phyloP scores from a whole-genome alignment of 176 grass and related monocot species.

The Canna indica region DNA sequence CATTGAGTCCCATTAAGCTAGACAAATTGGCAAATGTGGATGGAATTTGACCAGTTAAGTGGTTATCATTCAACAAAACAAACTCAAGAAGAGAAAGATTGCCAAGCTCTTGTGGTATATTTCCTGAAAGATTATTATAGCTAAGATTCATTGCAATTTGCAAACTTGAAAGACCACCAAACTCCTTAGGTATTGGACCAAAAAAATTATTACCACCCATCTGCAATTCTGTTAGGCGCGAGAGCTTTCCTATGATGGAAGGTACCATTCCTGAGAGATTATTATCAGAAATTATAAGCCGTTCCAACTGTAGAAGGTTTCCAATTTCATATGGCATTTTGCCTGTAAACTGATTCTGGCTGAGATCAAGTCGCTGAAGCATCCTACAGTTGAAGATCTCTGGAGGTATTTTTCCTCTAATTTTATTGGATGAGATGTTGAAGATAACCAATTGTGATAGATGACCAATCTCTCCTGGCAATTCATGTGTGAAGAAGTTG shows the following conservation, averaged over 20 bases:
- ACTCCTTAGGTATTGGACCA: slow-evolving; percentile 74
- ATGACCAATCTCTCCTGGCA: slow-evolving; percentile 73
- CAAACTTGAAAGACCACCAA: slow-evolving; percentile 72
- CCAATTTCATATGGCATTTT: slow-evolving; percentile 72
- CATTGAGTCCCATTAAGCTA: slow-evolving; percentile 79
- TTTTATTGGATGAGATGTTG: slow-evolving; percentile 87
- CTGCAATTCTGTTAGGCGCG: slow-evolving; percentile 83
- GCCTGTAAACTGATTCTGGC: slow-evolving; percentile 76
- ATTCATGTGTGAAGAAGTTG: slow-evolving; percentile 78
- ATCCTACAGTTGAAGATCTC: slow-evolving; percentile 81
- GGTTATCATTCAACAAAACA: slow-evolving; percentile 79
- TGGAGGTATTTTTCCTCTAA: slow-evolving; percentile 63
- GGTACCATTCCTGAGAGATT: slow-evolving; percentile 58
- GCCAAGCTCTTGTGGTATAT: slow-evolving; percentile 85
- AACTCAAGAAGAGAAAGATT: slow-evolving; percentile 77
- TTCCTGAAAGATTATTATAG: slow-evolving; percentile 63
- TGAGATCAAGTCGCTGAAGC: slow-evolving; percentile 89
- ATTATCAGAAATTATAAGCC: slow-evolving; percentile 79
- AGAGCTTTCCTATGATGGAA: slow-evolving; percentile 68
- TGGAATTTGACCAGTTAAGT: slow-evolving; percentile 80
- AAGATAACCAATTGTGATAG: slow-evolving; percentile 80
- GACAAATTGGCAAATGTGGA: slow-evolving; percentile 82
- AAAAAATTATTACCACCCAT: slow-evolving; percentile 82
- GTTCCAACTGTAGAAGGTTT: slow-evolving; percentile 65
- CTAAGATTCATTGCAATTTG: slow-evolving; percentile 98